Evolutionary conservation across 768 basidiomycete species (phyloP).

Genomic region (Boletus barrowsii): DNA sequence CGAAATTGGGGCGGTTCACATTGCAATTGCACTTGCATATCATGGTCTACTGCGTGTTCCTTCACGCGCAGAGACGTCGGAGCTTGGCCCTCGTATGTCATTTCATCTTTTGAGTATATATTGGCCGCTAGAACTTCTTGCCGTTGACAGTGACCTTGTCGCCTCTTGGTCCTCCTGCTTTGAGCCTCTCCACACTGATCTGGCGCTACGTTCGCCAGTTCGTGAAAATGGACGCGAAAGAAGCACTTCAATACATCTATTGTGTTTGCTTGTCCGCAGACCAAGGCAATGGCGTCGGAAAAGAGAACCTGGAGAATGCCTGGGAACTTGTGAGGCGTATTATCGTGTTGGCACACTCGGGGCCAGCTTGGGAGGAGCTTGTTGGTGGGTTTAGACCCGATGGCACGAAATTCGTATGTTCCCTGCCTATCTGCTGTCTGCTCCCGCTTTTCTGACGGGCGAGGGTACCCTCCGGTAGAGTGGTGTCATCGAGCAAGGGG

Average conservation of each 20-base stretch:
- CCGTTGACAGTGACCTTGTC: conserved; percentile 58
- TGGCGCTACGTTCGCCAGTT: conserved; percentile 94
- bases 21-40: conserved; percentile 88
- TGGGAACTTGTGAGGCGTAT: conserved; percentile 80
- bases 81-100: conserved; percentile 74
- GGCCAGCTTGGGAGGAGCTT: conserved; percentile 87
- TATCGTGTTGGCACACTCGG: conserved; percentile 73
- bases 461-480: conserved; percentile 42
- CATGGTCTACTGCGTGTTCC: conserved; percentile 90
- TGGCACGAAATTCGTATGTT: conserved; percentile 81
- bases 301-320: conserved; percentile 77
- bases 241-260: conserved; percentile 93
- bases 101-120: background rate
- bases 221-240: conserved; percentile 87
- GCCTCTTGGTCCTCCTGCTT: conserved; percentile 62
- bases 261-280: conserved; percentile 78
- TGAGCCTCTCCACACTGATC: conserved; percentile 80
- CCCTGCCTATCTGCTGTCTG: background rate
- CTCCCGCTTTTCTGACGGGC: background rate
- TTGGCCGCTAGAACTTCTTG: background rate
- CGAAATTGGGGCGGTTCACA: conserved; percentile 91
- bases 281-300: conserved; percentile 66
- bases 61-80: conserved; percentile 74
- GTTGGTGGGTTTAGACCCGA: conserved; percentile 91
- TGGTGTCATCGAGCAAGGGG: conserved; percentile 84